Conservation (phyloP, 75 land plant species). For the Picea glauca region DNA sequence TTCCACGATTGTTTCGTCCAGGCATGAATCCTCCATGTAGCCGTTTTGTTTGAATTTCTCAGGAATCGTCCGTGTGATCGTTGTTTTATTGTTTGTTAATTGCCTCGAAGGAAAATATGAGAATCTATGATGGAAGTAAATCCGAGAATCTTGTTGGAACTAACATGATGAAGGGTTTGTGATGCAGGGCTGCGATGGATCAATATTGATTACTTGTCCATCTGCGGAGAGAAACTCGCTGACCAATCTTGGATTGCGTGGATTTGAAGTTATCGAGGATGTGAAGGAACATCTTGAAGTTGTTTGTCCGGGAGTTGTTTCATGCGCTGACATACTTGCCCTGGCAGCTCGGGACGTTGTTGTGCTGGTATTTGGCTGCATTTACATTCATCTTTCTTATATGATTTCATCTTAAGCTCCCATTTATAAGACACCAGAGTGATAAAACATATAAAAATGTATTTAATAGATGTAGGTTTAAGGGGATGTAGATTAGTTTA, state of each 20-base stretch:
- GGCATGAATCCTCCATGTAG: neutral
- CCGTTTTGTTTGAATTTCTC: neutral
- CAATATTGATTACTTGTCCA: conserved; percentile 55
- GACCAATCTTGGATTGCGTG: conserved; percentile 48
- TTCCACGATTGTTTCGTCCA: conserved; percentile 13
- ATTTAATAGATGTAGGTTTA: no score
- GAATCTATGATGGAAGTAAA: no score
- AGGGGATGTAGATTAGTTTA: no score
- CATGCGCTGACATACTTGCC: conserved; percentile 81
- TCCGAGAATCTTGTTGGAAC: no score
- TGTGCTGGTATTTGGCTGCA: conserved; percentile 28
- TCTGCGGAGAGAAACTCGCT: conserved; percentile 46
- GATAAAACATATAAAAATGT: no score
- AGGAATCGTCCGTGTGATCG: neutral
- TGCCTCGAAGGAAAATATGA: neutral
- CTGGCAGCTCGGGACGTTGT: conserved; percentile 74
- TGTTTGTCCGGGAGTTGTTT: conserved; percentile 69
- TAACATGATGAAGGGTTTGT: neutral
- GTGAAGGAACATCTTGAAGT: conserved; percentile 56
- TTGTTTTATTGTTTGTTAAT: neutral
- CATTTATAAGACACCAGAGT: no score
- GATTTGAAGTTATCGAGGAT: conserved; percentile 70
- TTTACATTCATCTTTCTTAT: no score
- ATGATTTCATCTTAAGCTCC: no score
- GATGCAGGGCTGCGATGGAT: conserved; percentile 76